Base-by-base conservation (phyloP, 2,329 filamentous ascomycete species). In the Rutstroemia sydowiana region DNA sequence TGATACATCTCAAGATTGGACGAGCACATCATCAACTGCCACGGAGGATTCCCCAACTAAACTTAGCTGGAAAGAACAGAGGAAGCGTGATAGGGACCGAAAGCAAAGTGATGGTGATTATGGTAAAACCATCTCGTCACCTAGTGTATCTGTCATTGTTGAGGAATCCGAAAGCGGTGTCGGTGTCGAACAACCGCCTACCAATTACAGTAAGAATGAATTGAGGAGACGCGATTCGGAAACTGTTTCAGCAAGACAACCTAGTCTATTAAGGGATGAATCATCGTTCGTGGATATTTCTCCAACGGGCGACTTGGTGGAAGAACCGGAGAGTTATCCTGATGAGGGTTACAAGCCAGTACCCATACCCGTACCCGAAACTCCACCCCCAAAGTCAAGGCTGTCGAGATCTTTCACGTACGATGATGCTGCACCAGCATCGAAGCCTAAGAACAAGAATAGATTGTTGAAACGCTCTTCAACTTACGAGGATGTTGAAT, bases 151-250 rank as follows among this genome's bases (percentile, higher is more conserved):
- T 20, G 48, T 51, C 30, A 55, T 63, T 3, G 26, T 58, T 26
- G 55, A 61, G 43, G 65, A 65, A 36, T 55, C 58, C n/a, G 60
- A 62, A 14, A 45, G 49, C n/a, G 61, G 61, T 39, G 59, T 60
- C 44, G 61, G n/a, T n/a, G n/a, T n/a, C n/a, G n/a, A n/a, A n/a
- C n/a, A 62, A 11, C 47, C 67, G 14, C 11, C 48, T 21, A 54
- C 58, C 8, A 73, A 69, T 51, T 56, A 71, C 40, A 75, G 68
- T 62, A 76, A 74, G 60, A 77, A 76, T 62, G 73, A 76, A 54
- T 71, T 71, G 59, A 75, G 73, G 62, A 74, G 71, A 64, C 66
- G 69, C 14, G 71, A 75, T 28, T 75, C 75, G 62, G 68, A 67
- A 14, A 64, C n/a, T n/a, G n/a, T n/a, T n/a, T n/a, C 65, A 18